Evolutionary conservation across 805 yeast genomes (phyloP), one percentile per base, ranked within the genome.

Genomic region (Suhomyces emberorum): DNA sequence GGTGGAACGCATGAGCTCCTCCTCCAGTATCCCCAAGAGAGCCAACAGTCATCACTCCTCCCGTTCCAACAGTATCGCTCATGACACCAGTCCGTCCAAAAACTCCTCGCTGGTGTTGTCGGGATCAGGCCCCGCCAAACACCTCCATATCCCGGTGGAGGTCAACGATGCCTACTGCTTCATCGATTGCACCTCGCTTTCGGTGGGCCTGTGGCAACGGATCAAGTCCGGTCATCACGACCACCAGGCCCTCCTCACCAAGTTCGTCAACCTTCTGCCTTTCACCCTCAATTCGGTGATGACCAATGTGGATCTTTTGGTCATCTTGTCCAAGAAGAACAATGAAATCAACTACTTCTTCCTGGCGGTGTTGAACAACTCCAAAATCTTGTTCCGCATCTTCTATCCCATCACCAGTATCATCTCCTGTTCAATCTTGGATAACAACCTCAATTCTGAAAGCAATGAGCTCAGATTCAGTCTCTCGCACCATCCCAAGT

Each of bases 131-230:
- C 32, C 32, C 29, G 25, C 37, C 29, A 9, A 9, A 10, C 18
- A 26, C 3, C 14, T 24, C 23, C 21, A 26, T 26, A 35, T 32
- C 20, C 83, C 84, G 2, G 61, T 78, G 23, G 73, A 69, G 27
- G 55, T 77, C 28, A 84, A 83, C 52, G 83, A 79, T 36, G 76
- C 79, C 43, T 84, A 84, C 55, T 74, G 77, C 50, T 76, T 82
- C 41, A 72, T 83, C 19, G 88, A 84, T 49, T 74, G 84, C 44
- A 66, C 74, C 29, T 78, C 86, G 7, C 67, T 84, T 7, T 75
- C 83, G 0, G 89, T 84, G 17, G 93, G 93, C 0, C 70, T 81
- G 23, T 85, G 95, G 95, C 88, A 83, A 57, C 63, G 95, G 46
- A 73, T 82, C 43, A 79, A 79, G 52, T 72, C 82, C 24, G 93